Evolutionary conservation across 2,329 filamentous ascomycete genomes (phyloP), one percentile per base, ranked within the genome.

Genomic region (Curvularia sp.): DNA sequence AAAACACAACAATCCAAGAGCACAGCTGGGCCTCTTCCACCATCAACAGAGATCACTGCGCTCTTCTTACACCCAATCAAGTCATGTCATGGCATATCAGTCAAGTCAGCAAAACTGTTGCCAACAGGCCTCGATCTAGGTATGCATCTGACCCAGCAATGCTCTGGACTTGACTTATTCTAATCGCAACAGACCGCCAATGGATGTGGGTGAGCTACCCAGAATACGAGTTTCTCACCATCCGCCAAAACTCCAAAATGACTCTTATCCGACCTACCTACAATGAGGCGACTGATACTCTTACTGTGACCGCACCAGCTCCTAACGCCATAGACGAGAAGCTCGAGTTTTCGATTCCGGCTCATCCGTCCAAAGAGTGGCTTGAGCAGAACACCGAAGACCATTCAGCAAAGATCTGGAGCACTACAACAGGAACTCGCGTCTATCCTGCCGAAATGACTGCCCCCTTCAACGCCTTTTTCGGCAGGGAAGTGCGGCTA

Each of bases 51-150:
- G 47, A 76, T 83, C 38, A 77, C 77, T n/a, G 76, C 75, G 4
- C 77, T 89, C 10, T 82, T 82, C 55, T 80, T 88, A 65, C 88
- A 89, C 69, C 87, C 87, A 12, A 85, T 89, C 67, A 89, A 89
- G 69, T 89, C 86, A 60, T 89, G 87, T 65, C 85, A 87, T 46
- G 87, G 87, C 9, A 80, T 89, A 64, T 78, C 82, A 41, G 77
- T 89, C 9, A 71, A 81, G 15, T 81, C 79, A 2, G 81, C 84
- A 1, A 79, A 76, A 4, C 77, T 89, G 1, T 78, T 83, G 33
- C 81, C 80, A 46, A 82, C 85, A 3, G 87, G 87, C 0, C 79
- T 89, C 10, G 84, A 86, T 44, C 78, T 89, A 12, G 73, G 73
- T 75, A 69, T 26, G 48, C 9, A 50, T 28, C 55, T 24, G 22